A percentile compares a stretch with the other conserved stretches of the same genome.
Conservation (phyloP, 495 filamentous ascomycete genomes). For the Aspergillus sclerotioniger region DNA sequence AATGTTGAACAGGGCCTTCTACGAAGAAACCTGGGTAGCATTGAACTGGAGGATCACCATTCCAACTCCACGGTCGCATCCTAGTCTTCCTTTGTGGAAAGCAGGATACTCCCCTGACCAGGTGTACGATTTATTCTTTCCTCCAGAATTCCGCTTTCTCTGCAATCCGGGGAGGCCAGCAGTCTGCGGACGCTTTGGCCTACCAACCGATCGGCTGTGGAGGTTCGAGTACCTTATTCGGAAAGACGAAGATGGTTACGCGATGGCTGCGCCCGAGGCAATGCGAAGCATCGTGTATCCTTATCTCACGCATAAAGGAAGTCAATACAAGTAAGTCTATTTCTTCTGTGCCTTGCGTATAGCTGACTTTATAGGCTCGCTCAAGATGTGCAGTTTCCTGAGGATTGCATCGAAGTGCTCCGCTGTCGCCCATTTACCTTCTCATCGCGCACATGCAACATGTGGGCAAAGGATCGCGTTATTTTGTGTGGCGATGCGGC, state of each 20-base stretch:
- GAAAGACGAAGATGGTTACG: conserved; percentile 26
- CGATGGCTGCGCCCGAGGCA: conserved; percentile 28
- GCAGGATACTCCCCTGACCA: conserved; percentile 45
- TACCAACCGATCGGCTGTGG: conserved; percentile 41
- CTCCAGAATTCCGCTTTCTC: conserved; percentile 44
- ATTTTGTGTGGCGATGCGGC: conserved; percentile 53
- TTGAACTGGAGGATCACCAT: conserved; percentile 46
- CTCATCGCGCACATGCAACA: conserved; percentile 48
- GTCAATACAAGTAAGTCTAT: conserved; percentile 30
- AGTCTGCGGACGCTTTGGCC: conserved; percentile 50
- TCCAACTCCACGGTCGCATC: conserved; percentile 48
- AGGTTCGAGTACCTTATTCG: conserved; percentile 48
- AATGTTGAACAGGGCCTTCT: conserved; percentile 28
- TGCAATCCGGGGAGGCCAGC: conserved; percentile 43
- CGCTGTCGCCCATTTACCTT: conserved; percentile 52
- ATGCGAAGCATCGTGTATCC: conserved; percentile 30
- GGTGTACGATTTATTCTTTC: conserved; percentile 54
- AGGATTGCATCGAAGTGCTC: conserved; percentile 48
- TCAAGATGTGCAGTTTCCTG: conserved; percentile 40
- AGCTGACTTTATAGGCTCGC: conserved; percentile 16
- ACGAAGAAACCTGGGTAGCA: conserved; percentile 54
- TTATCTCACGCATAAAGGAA: conserved; percentile 32
- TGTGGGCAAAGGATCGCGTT: conserved; percentile 45
- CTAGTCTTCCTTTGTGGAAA: conserved; percentile 49
- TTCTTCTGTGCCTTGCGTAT: not conserved